Evolutionary conservation across 331 rosid species (phyloP).

Genomic region (Rosa hybrid): DNA sequence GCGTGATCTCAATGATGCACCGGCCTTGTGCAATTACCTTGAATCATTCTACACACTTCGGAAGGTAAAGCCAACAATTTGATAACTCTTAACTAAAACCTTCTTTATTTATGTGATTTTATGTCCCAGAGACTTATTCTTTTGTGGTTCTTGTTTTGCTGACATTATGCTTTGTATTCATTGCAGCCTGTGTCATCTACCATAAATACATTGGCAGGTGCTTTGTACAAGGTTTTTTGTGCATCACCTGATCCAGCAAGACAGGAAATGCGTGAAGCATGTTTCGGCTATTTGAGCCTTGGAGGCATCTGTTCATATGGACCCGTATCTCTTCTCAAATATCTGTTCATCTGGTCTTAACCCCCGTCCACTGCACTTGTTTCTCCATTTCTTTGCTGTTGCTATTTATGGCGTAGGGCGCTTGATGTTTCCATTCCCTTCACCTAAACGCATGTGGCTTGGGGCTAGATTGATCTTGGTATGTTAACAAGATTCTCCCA

Average conservation of each 20-base stretch:
- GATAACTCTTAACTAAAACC: too few species aligned
- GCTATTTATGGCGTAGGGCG: constrained; percentile 74
- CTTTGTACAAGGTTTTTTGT: constrained; percentile 66
- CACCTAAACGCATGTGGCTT: constrained; percentile 50
- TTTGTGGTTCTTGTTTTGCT: neutral
- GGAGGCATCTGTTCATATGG: constrained; percentile 74
- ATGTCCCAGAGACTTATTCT: neutral
- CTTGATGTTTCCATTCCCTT: constrained; percentile 59
- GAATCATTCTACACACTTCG: constrained; percentile 79
- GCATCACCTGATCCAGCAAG: constrained; percentile 73
- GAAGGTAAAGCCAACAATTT: constrained; percentile 31
- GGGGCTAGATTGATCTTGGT: constrained; percentile 63
- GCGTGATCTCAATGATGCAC: constrained; percentile 51
- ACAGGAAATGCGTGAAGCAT: constrained; percentile 67
- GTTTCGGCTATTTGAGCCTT: constrained; percentile 76
- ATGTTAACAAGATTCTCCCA: neutral
- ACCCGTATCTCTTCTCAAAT: constrained; percentile 56
- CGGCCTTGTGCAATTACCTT: constrained; percentile 61
- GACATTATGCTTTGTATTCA: constrained; percentile 10
- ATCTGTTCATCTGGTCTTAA: constrained; percentile 51
- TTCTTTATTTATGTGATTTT: neutral
- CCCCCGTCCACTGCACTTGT: constrained; percentile 59
- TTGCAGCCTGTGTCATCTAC: constrained; percentile 82
- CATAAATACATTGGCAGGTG: constrained; percentile 76
- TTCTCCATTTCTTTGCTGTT: constrained; percentile 68